A percentile compares a stretch with the other conserved stretches of the same genome.
Evolutionary conservation across 1,284 basidiomycete species (phyloP).

Genomic region (Vanrija sp.): DNA sequence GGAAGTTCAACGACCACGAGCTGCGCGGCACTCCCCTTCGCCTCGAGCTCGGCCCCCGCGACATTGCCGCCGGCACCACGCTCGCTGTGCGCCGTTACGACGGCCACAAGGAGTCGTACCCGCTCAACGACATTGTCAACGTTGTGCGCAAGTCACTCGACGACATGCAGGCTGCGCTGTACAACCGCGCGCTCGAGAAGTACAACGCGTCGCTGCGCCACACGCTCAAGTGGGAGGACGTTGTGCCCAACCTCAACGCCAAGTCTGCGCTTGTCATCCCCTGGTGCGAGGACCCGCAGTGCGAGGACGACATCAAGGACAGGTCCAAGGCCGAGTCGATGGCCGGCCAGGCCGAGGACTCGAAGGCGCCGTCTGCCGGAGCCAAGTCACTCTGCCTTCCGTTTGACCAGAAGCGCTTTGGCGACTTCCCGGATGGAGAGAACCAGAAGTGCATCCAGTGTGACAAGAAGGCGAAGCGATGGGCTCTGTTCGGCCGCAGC

Average conservation of each 20-base stretch:
- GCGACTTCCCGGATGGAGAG: constrained; percentile 60
- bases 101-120: constrained; percentile 69
- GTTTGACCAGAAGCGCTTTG: constrained; percentile 82
- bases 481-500: constrained; percentile 80
- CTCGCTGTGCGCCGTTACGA: constrained; percentile 85
- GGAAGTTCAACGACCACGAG: constrained; percentile 99
- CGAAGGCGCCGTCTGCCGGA: constrained; percentile 93
- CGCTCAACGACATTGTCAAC: constrained; percentile 60
- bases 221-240: constrained; percentile 82
- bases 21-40: constrained; percentile 96
- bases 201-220: constrained; percentile 72
- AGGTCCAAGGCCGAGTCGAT: constrained; percentile 65
- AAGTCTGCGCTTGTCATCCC: constrained; percentile 88
- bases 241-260: constrained; percentile 83
- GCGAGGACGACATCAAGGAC: constrained; percentile 99
- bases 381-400: constrained; percentile 98
- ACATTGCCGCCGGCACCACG: constrained; percentile 78
- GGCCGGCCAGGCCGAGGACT: constrained; percentile 70
- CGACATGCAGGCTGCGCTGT: constrained; percentile 88
- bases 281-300: constrained; percentile 92
- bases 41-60: constrained; percentile 92
- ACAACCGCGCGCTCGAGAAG: constrained; percentile 66
- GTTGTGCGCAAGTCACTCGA: constrained; percentile 68
- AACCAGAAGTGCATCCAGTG: constrained; percentile 83
- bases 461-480: constrained; percentile 78